Conservation (phyloP, 225 moss, liverwort and hornwort genomes). For the Asterella californica region DNA sequence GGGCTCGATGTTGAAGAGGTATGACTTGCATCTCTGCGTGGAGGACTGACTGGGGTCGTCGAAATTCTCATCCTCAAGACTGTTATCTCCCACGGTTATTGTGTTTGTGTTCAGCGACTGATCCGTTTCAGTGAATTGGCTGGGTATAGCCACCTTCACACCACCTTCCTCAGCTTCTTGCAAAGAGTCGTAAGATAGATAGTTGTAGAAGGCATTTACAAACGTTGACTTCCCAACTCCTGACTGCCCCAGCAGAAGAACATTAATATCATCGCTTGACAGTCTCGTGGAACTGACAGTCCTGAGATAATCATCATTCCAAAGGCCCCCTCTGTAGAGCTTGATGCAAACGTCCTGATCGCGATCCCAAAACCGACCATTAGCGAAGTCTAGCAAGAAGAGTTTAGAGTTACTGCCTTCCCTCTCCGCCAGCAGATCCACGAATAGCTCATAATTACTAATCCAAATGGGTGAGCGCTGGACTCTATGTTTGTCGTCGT, state of each 20-base stretch:
- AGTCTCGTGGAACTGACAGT: slow-evolving; percentile 10
- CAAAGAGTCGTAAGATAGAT: slow-evolving; percentile 23
- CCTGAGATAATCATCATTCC: slow-evolving; percentile 12
- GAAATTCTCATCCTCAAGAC: slow-evolving; percentile 8
- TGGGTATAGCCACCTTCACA: slow-evolving; percentile 22
- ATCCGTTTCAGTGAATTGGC: slow-evolving; percentile 18
- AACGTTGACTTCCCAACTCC: slow-evolving; percentile 47
- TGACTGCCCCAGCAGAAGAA: slow-evolving; percentile 37
- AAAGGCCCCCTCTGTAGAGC: slow-evolving; percentile 22
- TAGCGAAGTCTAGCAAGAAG: slow-evolving; percentile 17
- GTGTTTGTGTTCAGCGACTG: slow-evolving; percentile 1
- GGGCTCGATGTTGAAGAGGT: slow-evolving; percentile 20
- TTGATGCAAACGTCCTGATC: slow-evolving; percentile 11
- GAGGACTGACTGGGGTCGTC: slow-evolving; percentile 20
- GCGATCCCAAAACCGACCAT: slow-evolving; percentile 10
- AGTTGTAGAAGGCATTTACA: slow-evolving; percentile 41
- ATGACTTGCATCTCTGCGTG: slow-evolving; percentile 25
- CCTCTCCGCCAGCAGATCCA: background rate
- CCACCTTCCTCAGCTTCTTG: slow-evolving; percentile 24
- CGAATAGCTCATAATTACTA: slow-evolving; percentile 14
- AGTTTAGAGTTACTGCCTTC: slow-evolving; percentile 6
- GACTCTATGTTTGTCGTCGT: slow-evolving; percentile 13
- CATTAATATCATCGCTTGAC: slow-evolving; percentile 23
- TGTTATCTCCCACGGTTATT: slow-evolving; percentile 16
- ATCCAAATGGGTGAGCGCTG: slow-evolving; percentile 7